These are phyloP conservation scores for Rhododendron ovatum DNA, from an alignment of 148 eudicot species.

Conservation along the genomic window DNA sequence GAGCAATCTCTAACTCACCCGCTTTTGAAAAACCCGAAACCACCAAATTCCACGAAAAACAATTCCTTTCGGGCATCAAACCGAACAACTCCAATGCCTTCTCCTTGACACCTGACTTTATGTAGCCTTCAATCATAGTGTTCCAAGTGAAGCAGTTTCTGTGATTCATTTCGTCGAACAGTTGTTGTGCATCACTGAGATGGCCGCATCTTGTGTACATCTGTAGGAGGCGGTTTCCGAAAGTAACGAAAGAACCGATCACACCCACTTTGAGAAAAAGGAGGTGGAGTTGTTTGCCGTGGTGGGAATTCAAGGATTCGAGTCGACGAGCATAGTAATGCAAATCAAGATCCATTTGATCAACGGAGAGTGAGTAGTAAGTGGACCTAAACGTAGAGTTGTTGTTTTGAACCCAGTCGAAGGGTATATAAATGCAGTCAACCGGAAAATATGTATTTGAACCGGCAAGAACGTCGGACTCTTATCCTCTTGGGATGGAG, in stretches of 20 bases:
- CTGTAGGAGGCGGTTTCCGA: slow-evolving; percentile 70
- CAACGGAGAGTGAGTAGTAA: not conserved
- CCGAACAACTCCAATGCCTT: slow-evolving; percentile 23
- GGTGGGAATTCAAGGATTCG: slow-evolving; percentile 41
- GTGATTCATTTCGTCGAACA: slow-evolving; percentile 75
- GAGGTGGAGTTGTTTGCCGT: slow-evolving; percentile 66
- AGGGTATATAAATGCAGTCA: not conserved
- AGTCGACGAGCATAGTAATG: slow-evolving; percentile 45
- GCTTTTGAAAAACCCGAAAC: slow-evolving; percentile 53
- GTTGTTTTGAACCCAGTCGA: not conserved
- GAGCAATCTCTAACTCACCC: slow-evolving; percentile 54
- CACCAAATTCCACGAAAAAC: slow-evolving; percentile 77
- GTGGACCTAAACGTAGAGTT: not conserved
- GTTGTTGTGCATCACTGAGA: slow-evolving; percentile 41
- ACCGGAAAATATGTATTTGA: not conserved
- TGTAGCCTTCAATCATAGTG: slow-evolving; percentile 20
- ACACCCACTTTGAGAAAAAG: slow-evolving; percentile 73
- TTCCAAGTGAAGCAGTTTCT: slow-evolving; percentile 75
- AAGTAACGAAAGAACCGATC: slow-evolving; percentile 33
- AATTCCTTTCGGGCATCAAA: slow-evolving; percentile 60
- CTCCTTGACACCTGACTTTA: not conserved
- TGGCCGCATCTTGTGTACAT: slow-evolving; percentile 52
- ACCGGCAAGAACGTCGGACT: not conserved
- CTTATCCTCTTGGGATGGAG: too few species aligned
- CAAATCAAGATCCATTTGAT: slow-evolving; percentile 50